Evolutionary conservation across 805 yeast genomes (phyloP).

Genomic region (Cyberlindnera xishuangbannaensis): DNA sequence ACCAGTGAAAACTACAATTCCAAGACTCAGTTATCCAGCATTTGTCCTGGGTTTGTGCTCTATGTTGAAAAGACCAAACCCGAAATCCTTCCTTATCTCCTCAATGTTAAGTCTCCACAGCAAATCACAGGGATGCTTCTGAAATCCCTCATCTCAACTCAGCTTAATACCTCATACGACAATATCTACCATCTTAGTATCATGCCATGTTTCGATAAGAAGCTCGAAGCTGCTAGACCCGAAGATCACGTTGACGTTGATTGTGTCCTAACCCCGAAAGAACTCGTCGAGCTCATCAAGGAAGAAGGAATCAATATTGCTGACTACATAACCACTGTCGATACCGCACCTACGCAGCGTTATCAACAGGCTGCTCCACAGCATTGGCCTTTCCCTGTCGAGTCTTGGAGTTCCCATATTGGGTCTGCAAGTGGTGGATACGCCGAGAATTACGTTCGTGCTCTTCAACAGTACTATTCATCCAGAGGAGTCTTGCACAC

Average conservation of each 20-base stretch:
- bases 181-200: constrained; percentile 73
- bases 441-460: constrained; percentile 58
- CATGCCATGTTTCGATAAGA: constrained; percentile 98
- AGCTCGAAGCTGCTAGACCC: constrained; percentile 86
- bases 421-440: constrained; percentile 93
- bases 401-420: constrained; percentile 65
- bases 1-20: constrained; percentile 1
- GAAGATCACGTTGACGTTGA: constrained; percentile 63
- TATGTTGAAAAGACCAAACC: constrained; percentile 97
- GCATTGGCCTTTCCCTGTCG: constrained; percentile 53
- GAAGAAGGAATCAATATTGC: constrained; percentile 41
- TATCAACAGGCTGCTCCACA: constrained; percentile 42
- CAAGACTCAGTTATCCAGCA: constrained; percentile 43
- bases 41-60: constrained; percentile 95
- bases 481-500: constrained; percentile 15
- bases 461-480: constrained; percentile 27
- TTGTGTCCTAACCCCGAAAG: constrained; percentile 90
- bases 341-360: constrained; percentile 17
- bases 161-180: constrained; percentile 25
- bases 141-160: constrained; percentile 43
- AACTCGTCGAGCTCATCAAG: constrained; percentile 65
- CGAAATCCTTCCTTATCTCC: constrained; percentile 61
- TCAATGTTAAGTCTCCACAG: constrained; percentile 83
- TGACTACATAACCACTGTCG: constrained; percentile 18
- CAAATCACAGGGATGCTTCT: constrained; percentile 82